These are phyloP conservation scores for Naganishia cerealis DNA, from an alignment of 1,284 basidiomycete genomes.

Conservation along the genomic window DNA sequence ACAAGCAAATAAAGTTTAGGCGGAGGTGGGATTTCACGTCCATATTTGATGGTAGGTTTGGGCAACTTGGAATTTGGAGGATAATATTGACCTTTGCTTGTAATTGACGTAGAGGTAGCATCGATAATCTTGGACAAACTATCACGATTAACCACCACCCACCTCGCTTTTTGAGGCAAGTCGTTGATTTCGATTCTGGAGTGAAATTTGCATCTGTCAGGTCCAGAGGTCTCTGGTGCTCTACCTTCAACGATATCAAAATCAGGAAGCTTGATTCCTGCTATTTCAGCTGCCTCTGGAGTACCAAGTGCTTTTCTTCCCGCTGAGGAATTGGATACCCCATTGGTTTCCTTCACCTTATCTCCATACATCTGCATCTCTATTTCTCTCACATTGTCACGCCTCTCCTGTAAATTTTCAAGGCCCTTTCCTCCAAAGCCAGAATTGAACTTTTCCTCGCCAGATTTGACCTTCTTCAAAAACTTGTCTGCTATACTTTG, in stretches of 20 bases:
- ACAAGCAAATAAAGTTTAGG: too few species aligned
- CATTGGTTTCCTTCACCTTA: conserved; percentile 19
- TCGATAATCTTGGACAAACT: conserved; percentile 97
- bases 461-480: conserved; percentile 87
- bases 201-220: conserved; percentile 97
- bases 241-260: too few species aligned
- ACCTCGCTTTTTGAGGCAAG: conserved; percentile 96
- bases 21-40: too few species aligned
- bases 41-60: too few species aligned
- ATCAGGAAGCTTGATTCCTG: too few species aligned
- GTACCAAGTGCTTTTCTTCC: too few species aligned
- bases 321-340: too few species aligned
- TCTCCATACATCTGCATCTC: conserved; percentile 90
- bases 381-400: conserved; percentile 86
- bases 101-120: conserved; percentile 93
- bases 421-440: conserved; percentile 98
- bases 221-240: too few species aligned
- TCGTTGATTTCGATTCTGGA: conserved; percentile 98
- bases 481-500: conserved; percentile 88
- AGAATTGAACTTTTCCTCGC: conserved; percentile 87
- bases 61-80: too few species aligned
- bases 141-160: conserved; percentile 99
- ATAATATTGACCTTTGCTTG: conserved; percentile 87
- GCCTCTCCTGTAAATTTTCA: conserved; percentile 88
- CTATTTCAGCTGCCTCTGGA: too few species aligned